Evolutionary conservation across 1,284 basidiomycete genomes (phyloP).

Genomic region (Sporisorium sorghi): DNA sequence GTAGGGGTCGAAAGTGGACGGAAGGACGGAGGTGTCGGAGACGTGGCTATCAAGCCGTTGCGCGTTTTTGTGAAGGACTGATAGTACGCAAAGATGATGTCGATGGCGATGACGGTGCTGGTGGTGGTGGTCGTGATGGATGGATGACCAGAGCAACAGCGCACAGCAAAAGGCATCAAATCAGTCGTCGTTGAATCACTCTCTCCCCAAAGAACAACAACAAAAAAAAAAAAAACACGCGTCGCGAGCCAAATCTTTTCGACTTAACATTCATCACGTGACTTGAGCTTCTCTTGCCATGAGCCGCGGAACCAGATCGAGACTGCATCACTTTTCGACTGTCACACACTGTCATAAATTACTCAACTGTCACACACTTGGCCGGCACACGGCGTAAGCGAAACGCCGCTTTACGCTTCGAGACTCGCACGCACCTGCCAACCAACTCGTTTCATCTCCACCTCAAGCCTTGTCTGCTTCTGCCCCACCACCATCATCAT

Average conservation of each 20-base stretch:
- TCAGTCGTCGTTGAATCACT: no score
- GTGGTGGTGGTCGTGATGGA: slow-evolving; percentile 11
- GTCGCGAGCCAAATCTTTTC: slow-evolving; percentile 21
- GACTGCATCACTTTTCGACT: background rate
- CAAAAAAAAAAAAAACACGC: slow-evolving; percentile 41
- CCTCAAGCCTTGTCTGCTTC: no score
- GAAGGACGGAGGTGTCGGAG: background rate
- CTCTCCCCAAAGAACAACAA: slow-evolving; percentile 26
- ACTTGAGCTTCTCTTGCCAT: no score
- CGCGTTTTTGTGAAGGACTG: background rate
- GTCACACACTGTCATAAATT: no score
- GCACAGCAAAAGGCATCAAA: background rate
- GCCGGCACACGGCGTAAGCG: no score
- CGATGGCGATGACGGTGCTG: background rate
- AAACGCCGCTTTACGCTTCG: no score
- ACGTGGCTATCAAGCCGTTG: slow-evolving; percentile 6
- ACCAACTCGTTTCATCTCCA: background rate
- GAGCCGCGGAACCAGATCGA: background rate
- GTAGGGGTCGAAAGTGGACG: background rate
- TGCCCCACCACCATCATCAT: no score
- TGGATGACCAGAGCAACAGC: slow-evolving; percentile 3
- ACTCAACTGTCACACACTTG: background rate
- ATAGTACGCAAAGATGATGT: background rate
- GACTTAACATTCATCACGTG: slow-evolving; percentile 44
- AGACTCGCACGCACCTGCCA: no score